Evolutionary conservation across 2,329 filamentous ascomycete genomes (phyloP).

Genomic region (Neonectria neomacrospora): DNA sequence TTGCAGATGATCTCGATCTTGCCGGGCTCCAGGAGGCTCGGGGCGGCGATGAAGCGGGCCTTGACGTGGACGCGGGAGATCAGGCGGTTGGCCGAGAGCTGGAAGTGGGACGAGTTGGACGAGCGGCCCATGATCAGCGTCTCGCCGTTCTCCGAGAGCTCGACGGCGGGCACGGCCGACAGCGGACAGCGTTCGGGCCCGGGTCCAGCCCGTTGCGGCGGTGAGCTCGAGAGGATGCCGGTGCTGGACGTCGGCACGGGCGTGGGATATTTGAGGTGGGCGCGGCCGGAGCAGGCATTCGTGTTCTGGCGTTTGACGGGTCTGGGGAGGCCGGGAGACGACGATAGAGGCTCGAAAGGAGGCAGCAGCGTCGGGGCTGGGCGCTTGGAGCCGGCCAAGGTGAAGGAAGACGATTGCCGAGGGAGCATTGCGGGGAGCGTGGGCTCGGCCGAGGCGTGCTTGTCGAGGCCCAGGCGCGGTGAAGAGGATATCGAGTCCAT

Average conservation of each 20-base stretch:
- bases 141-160: constrained; percentile 84
- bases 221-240: constrained; percentile 88
- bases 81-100: constrained; percentile 89
- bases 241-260: constrained; percentile 95
- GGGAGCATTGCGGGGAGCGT: constrained; percentile 47
- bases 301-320: constrained; percentile 74
- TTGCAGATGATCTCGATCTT: constrained; percentile 89
- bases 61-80: constrained; percentile 95
- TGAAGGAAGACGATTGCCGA: constrained; percentile 40
- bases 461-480: constrained; percentile 41
- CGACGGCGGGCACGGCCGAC: constrained; percentile 82
- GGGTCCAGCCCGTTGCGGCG: constrained; percentile 65
- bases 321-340: constrained; percentile 77
- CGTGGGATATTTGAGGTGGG: constrained; percentile 83
- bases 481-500: constrained; percentile 54
- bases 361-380: constrained; percentile 77
- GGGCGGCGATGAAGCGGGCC: constrained; percentile 81
- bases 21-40: constrained; percentile 74
- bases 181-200: constrained; percentile 85
- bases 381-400: constrained; percentile 63
- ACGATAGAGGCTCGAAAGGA: constrained; percentile 83
- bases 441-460: constrained; percentile 47
- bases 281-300: constrained; percentile 48
- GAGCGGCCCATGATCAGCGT: constrained; percentile 89
- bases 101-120: constrained; percentile 94